Evolutionary conservation across 139 green algal species (phyloP), one percentile per base, ranked within the genome.

Genomic region (Edaphochlamys debaryana): DNA sequence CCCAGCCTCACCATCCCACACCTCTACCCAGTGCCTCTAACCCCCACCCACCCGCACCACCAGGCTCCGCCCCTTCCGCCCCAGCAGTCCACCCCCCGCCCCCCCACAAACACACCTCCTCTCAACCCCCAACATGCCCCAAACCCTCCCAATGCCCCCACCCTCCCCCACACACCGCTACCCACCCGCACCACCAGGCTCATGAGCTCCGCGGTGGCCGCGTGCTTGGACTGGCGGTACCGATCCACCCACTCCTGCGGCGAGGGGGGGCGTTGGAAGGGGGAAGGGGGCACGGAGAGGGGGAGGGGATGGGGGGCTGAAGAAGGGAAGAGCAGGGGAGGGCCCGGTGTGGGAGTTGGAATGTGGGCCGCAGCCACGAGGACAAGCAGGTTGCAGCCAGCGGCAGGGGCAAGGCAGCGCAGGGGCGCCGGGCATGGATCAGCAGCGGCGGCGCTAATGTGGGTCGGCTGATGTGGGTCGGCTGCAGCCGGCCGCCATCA

Each of bases 161-260:
- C 20, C 38, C 5, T 32, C 13, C 25, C n/a, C 5, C 58, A 37
- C 37, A 29, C 32, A 0, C 2, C 37, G 4, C 52, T 23, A 5
- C 77, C 29, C 67, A 90, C 93, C 88, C 94, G 90, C 19, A 95
- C 78, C 22, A 96, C 56, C 63, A 96, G 72, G 0, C 89, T 92
- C 79, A 95, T 82, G 34, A 95, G 78, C 86, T 95, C 93, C 13
- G 91, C 92, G 0, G 87, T 90, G 37, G 89, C 92, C 9, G 64
- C 63, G 4, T 79, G 41, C 30, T 84, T 75, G 71, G 90, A 37
- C 1, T 64, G 63, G 60, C 75, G 56, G 70, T 94, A 96, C 1
- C 84, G 70, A 30, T 91, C 77, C 34, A 93, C 86, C 93, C 93
- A 96, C 37, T 93, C 90, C 90, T 94, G 79, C n/a, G 42, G 54